phyloP scores from a whole-genome alignment of 1,284 basidiomycete genomes.

The Thelephora terrestris region DNA sequence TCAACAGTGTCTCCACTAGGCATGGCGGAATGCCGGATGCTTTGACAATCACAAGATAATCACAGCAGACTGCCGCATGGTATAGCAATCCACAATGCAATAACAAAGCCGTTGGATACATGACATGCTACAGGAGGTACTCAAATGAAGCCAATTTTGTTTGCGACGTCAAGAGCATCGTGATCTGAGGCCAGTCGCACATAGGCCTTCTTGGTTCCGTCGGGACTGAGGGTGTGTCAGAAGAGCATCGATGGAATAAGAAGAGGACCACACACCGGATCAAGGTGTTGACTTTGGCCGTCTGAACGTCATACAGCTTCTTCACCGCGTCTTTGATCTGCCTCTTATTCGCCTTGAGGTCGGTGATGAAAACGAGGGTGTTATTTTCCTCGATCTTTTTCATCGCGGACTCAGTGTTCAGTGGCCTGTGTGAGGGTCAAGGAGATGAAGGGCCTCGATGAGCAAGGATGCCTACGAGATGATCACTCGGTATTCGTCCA shows the following conservation, averaged over 20 bases:
- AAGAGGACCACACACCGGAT: constrained; percentile 66
- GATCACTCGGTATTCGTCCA: constrained; percentile 96
- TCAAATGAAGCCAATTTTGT: constrained; percentile 69
- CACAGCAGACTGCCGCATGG: neutral
- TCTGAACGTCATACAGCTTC: constrained; percentile 97
- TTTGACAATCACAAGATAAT: too few relatives aligned
- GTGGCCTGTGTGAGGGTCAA: constrained; percentile 33
- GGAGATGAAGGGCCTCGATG: neutral
- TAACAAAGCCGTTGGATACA: neutral
- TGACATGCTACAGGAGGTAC: too few relatives aligned
- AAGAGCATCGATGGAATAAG: neutral
- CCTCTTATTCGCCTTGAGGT: constrained; percentile 92
- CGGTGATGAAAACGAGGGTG: constrained; percentile 96
- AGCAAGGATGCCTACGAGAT: constrained; percentile 50
- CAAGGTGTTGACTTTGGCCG: constrained; percentile 95
- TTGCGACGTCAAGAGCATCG: constrained; percentile 96
- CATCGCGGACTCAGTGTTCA: constrained; percentile 85
- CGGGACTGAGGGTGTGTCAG: constrained; percentile 50
- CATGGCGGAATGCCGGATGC: too few relatives aligned
- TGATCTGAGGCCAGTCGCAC: constrained; percentile 92
- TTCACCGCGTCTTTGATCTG: constrained; percentile 99
- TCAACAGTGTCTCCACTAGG: too few relatives aligned
- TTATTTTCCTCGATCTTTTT: constrained; percentile 99
- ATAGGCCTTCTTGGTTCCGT: constrained; percentile 99
- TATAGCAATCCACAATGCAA: neutral